Evolutionary conservation across 2,329 filamentous ascomycete species (phyloP).

Genomic region (Leptographium lundbergii): DNA sequence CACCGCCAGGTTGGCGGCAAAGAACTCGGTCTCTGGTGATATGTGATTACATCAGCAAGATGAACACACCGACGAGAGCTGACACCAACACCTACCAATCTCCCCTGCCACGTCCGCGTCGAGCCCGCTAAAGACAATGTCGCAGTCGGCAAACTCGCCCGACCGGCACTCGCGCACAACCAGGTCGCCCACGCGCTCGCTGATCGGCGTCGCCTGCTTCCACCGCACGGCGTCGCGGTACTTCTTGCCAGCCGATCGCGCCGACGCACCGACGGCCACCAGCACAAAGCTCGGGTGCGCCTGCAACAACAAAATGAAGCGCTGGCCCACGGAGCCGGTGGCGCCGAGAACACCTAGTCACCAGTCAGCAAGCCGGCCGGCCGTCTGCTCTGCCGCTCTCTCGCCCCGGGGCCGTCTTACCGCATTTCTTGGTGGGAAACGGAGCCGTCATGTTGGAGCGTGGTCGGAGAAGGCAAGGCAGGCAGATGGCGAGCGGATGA

Average conservation of each 20-base stretch:
- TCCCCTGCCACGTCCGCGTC: slow-evolving; percentile 89
- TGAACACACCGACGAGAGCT: too few species aligned
- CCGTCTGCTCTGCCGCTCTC: too few species aligned
- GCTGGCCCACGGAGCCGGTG: slow-evolving; percentile 88
- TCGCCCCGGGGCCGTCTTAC: slow-evolving; percentile 3
- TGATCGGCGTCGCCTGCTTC: slow-evolving; percentile 85
- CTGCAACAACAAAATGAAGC: slow-evolving; percentile 85
- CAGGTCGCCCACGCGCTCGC: slow-evolving; percentile 57
- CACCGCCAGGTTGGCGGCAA: slow-evolving; percentile 75
- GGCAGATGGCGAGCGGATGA: not conserved
- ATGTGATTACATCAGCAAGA: not conserved
- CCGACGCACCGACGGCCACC: slow-evolving; percentile 79
- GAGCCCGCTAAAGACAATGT: slow-evolving; percentile 84
- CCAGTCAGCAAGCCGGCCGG: not conserved
- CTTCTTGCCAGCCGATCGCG: slow-evolving; percentile 80
- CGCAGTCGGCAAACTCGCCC: slow-evolving; percentile 75
- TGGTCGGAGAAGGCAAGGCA: not conserved
- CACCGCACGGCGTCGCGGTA: slow-evolving; percentile 90
- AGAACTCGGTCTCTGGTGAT: slow-evolving; percentile 68
- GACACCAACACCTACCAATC: slow-evolving; percentile 53
- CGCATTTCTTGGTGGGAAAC: slow-evolving; percentile 14
- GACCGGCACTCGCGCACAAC: slow-evolving; percentile 77
- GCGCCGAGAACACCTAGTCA: slow-evolving; percentile 63
- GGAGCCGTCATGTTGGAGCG: slow-evolving; percentile 5
- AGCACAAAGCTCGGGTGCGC: slow-evolving; percentile 79